These are phyloP conservation scores for Apophysomyces variabilis DNA, from an alignment of 371 early-diverging fungal genomes.

Conservation along the genomic window DNA sequence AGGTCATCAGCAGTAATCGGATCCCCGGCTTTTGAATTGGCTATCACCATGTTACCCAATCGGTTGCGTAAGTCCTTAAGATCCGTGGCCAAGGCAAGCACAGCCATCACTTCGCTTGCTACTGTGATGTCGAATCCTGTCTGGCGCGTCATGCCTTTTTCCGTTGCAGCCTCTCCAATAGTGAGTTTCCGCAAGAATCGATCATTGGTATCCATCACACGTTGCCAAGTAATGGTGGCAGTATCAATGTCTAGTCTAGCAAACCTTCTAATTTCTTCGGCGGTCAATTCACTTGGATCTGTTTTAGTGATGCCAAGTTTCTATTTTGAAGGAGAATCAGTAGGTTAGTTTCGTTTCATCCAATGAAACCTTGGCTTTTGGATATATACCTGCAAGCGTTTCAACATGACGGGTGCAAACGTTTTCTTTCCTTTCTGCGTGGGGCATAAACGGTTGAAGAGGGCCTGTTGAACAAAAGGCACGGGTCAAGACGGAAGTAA, in stretches of 20 bases:
- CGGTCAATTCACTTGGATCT: constrained; percentile 72
- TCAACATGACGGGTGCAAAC: constrained; percentile 86
- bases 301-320: constrained; percentile 81
- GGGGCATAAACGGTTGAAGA: constrained; percentile 87
- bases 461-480: constrained; percentile 48
- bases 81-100: constrained; percentile 86
- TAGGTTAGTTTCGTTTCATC: not conserved
- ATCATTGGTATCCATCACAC: constrained; percentile 94
- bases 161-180: constrained; percentile 82
- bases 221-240: constrained; percentile 89
- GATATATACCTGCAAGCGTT: constrained; percentile 58
- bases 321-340: not conserved
- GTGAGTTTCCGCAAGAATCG: constrained; percentile 87
- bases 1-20: constrained; percentile 94
- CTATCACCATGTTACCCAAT: constrained; percentile 94
- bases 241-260: constrained; percentile 91
- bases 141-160: constrained; percentile 78
- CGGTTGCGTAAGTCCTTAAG: constrained; percentile 88
- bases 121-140: constrained; percentile 96
- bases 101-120: constrained; percentile 95
- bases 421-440: constrained; percentile 76
- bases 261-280: constrained; percentile 75
- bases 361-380: constrained; percentile 22
- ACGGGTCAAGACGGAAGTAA: not conserved
- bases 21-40: constrained; percentile 76